Conservation (phyloP, 495 filamentous ascomycete species). For the Penicillium simplicissimum region DNA sequence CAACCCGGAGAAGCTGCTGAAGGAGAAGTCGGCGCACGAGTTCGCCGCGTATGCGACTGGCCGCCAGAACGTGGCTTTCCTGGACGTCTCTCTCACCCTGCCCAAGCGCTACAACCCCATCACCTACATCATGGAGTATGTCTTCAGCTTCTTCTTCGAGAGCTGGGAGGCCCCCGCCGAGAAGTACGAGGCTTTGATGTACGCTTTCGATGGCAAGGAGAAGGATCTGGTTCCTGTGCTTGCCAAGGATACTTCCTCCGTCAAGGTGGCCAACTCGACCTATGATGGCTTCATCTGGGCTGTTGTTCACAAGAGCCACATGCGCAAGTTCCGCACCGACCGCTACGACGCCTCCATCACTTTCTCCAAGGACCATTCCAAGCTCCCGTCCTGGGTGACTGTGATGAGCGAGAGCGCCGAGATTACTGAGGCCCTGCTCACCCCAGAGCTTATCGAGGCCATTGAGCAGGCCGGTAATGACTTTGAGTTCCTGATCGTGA, state of each 20-base stretch:
- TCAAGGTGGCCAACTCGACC: constrained; percentile 65
- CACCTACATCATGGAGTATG: constrained; percentile 64
- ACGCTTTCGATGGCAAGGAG: constrained; percentile 92
- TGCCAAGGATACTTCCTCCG: constrained; percentile 42
- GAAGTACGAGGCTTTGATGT: constrained; percentile 68
- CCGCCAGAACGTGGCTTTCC: constrained; percentile 87
- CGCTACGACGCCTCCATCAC: constrained; percentile 94
- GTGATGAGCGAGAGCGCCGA: constrained; percentile 97
- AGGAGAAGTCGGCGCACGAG: constrained; percentile 81
- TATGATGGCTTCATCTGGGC: constrained; percentile 95
- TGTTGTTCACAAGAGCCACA: constrained; percentile 89
- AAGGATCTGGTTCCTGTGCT: constrained; percentile 67
- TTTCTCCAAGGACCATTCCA: constrained; percentile 83
- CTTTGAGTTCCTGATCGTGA: constrained; percentile 85
- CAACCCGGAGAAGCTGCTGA: constrained; percentile 63
- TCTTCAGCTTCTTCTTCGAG: constrained; percentile 77
- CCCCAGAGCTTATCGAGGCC: constrained; percentile 78
- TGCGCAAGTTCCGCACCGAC: constrained; percentile 87
- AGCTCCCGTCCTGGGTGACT: constrained; percentile 88
- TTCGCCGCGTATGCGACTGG: constrained; percentile 91
- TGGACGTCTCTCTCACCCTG: constrained; percentile 80
- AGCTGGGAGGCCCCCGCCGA: constrained; percentile 68
- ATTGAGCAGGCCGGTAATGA: constrained; percentile 76
- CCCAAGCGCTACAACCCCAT: constrained; percentile 90
- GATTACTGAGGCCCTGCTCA: constrained; percentile 84